Evolutionary conservation across 192 early-diverging fungal species (phyloP).

Genomic region (Oehlia diaphana): DNA sequence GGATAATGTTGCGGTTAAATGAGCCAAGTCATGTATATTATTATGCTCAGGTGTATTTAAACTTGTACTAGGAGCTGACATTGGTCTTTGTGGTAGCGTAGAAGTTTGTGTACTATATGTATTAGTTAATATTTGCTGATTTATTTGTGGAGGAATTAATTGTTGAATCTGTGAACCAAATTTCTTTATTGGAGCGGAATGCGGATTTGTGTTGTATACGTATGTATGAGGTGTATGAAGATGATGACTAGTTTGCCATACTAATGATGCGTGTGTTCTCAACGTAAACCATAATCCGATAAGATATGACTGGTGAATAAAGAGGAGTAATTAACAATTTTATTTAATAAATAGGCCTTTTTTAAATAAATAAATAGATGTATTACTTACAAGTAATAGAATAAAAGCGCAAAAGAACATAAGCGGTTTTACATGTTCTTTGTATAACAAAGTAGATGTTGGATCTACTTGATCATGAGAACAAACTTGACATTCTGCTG

Average conservation of each 20-base stretch:
- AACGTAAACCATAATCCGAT: constrained; percentile 93
- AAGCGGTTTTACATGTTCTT: constrained; percentile 73
- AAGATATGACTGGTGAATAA: constrained; percentile 65
- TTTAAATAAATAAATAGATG: too few relatives aligned
- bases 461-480: constrained; percentile 63
- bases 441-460: constrained; percentile 77
- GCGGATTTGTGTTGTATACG: constrained; percentile 22
- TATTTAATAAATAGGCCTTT: neutral
- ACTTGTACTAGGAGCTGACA: neutral
- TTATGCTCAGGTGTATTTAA: neutral
- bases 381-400: constrained; percentile 55
- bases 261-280: constrained; percentile 82
- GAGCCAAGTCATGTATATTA: constrained; percentile 12
- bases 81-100: neutral
- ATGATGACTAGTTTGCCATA: constrained; percentile 63
- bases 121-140: neutral
- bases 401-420: constrained; percentile 85
- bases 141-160: constrained; percentile 1
- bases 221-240: neutral
- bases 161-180: constrained; percentile 42
- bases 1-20: constrained; percentile 20
- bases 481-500: constrained; percentile 58
- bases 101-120: neutral
- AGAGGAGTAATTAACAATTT: neutral
- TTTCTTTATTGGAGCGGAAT: constrained; percentile 42